phyloP scores from a whole-genome alignment of 225 moss, liverwort and hornwort species.

The Polytrichum formosum region DNA sequence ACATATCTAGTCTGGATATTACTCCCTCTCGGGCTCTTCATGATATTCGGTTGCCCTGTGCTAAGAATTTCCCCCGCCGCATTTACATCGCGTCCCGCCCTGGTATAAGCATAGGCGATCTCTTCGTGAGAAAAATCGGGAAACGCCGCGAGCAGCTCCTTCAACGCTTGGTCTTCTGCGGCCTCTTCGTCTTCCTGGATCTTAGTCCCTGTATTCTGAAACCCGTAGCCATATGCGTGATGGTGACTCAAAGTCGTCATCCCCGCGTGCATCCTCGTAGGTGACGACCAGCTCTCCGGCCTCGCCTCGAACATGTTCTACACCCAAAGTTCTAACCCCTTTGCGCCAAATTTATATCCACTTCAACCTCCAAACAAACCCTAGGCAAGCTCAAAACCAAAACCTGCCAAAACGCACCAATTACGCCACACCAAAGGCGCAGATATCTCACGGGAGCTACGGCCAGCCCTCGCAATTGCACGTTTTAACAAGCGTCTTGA shows the following conservation, averaged over 20 bases:
- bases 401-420: neutral
- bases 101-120: constrained; percentile 49
- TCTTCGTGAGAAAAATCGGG: constrained; percentile 34
- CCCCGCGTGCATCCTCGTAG: constrained; percentile 3
- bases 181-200: constrained; percentile 15
- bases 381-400: neutral
- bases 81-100: constrained; percentile 39
- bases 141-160: constrained; percentile 38
- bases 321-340: neutral
- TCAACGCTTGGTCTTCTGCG: constrained; percentile 25
- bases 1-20: constrained; percentile 11
- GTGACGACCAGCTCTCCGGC: constrained; percentile 8
- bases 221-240: neutral
- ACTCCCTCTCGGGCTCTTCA: neutral
- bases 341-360: neutral
- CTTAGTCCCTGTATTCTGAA: neutral
- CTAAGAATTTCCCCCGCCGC: constrained; percentile 53
- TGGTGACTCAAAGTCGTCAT: constrained; percentile 7
- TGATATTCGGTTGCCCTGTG: constrained; percentile 6
- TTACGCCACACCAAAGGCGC: neutral
- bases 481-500: neutral
- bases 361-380: constrained; percentile 15
- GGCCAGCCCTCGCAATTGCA: neutral
- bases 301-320: constrained; percentile 23
- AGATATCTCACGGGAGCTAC: neutral